phyloP scores from a whole-genome alignment of 2,329 filamentous ascomycete genomes.

The Arthrinium phaeospermum region DNA sequence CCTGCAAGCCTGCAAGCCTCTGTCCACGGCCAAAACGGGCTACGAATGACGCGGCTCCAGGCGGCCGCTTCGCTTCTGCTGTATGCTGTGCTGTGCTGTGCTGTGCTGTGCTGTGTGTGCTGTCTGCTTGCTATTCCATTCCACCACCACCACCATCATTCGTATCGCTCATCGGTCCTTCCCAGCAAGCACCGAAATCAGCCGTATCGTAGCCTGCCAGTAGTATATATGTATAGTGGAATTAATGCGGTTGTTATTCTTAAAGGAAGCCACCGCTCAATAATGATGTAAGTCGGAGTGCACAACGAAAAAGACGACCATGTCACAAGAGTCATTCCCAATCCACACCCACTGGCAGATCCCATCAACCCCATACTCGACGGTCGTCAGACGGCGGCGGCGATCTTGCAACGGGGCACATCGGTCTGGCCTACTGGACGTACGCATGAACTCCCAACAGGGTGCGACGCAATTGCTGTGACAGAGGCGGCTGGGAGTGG shows the following conservation, averaged over 20 bases:
- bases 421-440: background rate
- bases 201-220: too few species aligned
- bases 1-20: background rate
- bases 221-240: too few species aligned
- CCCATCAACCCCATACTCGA: slow-evolving; percentile 28
- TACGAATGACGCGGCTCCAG: slow-evolving; percentile 2
- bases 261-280: background rate
- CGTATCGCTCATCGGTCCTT: background rate
- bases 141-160: background rate
- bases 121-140: background rate
- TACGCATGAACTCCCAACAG: slow-evolving; percentile 32
- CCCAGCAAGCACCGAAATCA: too few species aligned
- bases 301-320: background rate
- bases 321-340: slow-evolving; percentile 22
- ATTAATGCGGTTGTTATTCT: too few species aligned
- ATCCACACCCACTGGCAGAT: slow-evolving; percentile 32
- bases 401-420: slow-evolving; percentile 29
- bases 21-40: background rate
- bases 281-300: background rate
- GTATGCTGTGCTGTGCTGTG: background rate
- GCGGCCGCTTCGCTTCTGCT: background rate
- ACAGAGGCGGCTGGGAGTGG: slow-evolving; percentile 28
- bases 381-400: slow-evolving; percentile 33
- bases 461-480: slow-evolving; percentile 37
- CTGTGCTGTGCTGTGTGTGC: background rate